Evolutionary conservation across 2,329 filamentous ascomycete genomes (phyloP), one percentile per base, ranked within the genome.

Genomic region (Ceratocystis alfenasii): DNA sequence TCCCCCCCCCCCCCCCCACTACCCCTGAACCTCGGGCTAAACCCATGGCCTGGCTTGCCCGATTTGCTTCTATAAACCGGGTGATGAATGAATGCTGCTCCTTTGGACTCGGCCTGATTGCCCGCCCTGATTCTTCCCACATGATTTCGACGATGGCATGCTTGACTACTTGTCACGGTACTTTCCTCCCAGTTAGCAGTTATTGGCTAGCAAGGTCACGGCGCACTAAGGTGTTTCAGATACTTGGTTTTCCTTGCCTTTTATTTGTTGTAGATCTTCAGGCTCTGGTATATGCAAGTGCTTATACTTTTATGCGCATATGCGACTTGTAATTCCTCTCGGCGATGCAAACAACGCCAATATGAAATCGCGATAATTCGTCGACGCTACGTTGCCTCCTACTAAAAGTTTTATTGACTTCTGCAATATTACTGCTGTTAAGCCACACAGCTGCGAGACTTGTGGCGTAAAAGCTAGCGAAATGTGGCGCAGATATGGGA

Each of bases 1-100:
- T n/a, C n/a, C n/a, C 20, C 6, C 20, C 6, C 4, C 15, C 2
- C 5, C 28, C 7, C 22, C 12, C 28, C 28, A 25, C 46, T 25
- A n/a, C 48, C 55, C 55, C 55, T 59, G 55, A 36, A 36, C 55
- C 25, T 36, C 33, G 55, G 28, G 28, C 55, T n/a, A 36, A 36
- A 17, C 15, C 55, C 55, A 33, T 59, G 55, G 15, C 28, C 25
- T n/a, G 36, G 8, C 33, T 10, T 36, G 33, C 33, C 33, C 33
- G 33, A 3, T 30, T 57, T 57, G n/a, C 55, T 59, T 30, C 55
- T 30, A 20, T 36, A 17, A 25, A 22, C 55, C 55, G 15, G 28
- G 12, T n/a, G 55, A 59, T n/a, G 30, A 20, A 1, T 8, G 48
- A 12, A n/a, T 7, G 25, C 33, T 59, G 15, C 33, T 36, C 22